phyloP scores from a whole-genome alignment of 768 basidiomycete species.

The Auriculariales sp. region DNA sequence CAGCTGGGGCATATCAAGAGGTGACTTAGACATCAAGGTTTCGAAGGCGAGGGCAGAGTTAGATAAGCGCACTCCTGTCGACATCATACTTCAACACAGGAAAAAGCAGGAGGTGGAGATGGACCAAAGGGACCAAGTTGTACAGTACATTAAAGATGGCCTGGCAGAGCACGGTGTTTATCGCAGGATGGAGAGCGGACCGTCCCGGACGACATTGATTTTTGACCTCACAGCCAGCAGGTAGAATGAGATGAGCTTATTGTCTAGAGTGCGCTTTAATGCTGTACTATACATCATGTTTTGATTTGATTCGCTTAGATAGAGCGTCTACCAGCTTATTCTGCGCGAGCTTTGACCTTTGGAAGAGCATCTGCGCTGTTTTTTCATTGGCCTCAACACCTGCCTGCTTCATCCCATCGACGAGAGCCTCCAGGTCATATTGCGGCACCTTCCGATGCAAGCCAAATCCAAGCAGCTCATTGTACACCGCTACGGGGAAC shows the following conservation, averaged over 20 bases:
- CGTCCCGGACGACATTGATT: not conserved
- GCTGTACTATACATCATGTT: no score
- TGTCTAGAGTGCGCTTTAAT: no score
- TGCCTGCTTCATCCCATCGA: not conserved
- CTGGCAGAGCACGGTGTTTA: not conserved
- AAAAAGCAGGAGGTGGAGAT: slow-evolving; percentile 15
- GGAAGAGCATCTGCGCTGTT: not conserved
- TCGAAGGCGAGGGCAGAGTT: slow-evolving; percentile 41
- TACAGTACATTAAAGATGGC: not conserved
- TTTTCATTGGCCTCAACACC: not conserved
- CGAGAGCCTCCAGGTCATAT: not conserved
- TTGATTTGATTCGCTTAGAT: not conserved
- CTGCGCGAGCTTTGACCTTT: not conserved
- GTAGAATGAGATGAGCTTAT: no score
- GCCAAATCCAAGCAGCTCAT: not conserved
- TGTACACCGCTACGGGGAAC: not conserved
- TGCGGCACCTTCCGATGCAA: not conserved
- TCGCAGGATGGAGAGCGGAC: not conserved
- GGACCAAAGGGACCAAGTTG: not conserved
- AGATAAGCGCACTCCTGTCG: slow-evolving; percentile 42
- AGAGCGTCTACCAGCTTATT: not conserved
- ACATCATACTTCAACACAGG: slow-evolving; percentile 41
- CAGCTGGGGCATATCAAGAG: slow-evolving; percentile 45
- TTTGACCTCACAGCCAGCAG: not conserved
- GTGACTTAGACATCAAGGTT: slow-evolving; percentile 55